Evolutionary conservation across 179 eudicot species (phyloP), one percentile per base, ranked within the genome.

Genomic region (Beta lomatogona): DNA sequence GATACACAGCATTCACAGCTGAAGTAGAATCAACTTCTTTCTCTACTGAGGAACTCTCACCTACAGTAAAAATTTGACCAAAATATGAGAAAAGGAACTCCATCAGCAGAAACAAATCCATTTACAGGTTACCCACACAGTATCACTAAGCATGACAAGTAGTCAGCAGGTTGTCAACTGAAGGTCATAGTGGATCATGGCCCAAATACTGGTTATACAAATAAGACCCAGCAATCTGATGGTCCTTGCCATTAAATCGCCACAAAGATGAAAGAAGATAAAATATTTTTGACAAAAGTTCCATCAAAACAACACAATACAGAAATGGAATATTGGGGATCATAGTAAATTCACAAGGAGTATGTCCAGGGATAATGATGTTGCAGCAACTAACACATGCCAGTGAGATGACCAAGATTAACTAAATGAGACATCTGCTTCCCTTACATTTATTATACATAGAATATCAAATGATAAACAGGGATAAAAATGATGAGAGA

Each of bases 41-140:
- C 80, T 91, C 98, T 79, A 97, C 99, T 52, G 98, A 97, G 77
- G 91, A 94, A 91, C 99, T 97, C 91, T 97, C 99, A 87, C 99
- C 99, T 97, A 72, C 83, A 85, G 58, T 50, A 73, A 13, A 16
- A 44, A 61, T 16, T 53, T 66, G 46, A 48, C 63, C 66, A 72
- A 18, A 74, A 14, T 61, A 64, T 76, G 72, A 74, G 74, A 75
- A 14, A 44, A 67, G 14, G 19, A 58, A 57, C 10, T 65, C 5
- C 67, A 19, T 48, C 15, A 36, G 21, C 64, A 67, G 53, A 41
- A 18, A 9, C n/a, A 45, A 25, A 76, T 55, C 25, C 10, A 25
- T 19, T 21, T 21, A 59, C 36, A 21, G 2, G 22, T 44, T 54
- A 9, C 53, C 53, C 53, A 48, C 53, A 48, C 8, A 7, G 11